Conservation (phyloP, 371 early-diverging fungal genomes). For the Vairimorpha necatrix region DNA sequence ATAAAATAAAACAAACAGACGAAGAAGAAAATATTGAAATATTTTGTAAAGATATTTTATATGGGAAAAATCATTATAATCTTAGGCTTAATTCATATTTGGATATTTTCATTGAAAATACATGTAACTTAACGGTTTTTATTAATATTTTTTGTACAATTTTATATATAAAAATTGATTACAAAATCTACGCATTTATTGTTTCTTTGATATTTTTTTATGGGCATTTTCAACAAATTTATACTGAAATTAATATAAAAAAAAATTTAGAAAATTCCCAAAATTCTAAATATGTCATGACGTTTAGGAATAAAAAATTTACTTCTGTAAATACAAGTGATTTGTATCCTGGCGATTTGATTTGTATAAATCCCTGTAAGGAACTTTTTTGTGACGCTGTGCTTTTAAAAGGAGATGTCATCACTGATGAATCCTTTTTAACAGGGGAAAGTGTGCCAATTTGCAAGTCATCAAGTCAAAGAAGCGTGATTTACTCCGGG, state of each 20-base stretch:
- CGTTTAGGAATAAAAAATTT: constrained; percentile 43
- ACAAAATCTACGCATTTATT: constrained; percentile 51
- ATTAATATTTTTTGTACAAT: constrained; percentile 51
- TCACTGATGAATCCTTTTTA: constrained; percentile 93
- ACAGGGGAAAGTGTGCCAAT: constrained; percentile 91
- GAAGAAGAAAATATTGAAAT: constrained; percentile 32
- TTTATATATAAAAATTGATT: constrained; percentile 47
- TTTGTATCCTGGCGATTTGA: constrained; percentile 56
- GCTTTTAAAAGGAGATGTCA: constrained; percentile 87
- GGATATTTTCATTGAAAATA: constrained; percentile 29
- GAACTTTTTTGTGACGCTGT: constrained; percentile 85
- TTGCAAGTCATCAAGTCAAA: constrained; percentile 67
- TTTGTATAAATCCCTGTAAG: constrained; percentile 44
- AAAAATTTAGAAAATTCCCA: constrained; percentile 17
- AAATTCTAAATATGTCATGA: constrained; percentile 12
- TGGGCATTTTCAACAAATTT: constrained; percentile 30
- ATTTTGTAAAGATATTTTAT: constrained; percentile 53
- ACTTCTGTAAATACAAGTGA: constrained; percentile 25
- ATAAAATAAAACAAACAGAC: neutral
- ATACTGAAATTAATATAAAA: constrained; percentile 39
- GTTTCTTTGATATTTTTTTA: constrained; percentile 48
- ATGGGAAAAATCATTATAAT: constrained; percentile 52
- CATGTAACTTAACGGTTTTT: constrained; percentile 39
- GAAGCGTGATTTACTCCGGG: constrained; percentile 36
- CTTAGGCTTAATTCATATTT: neutral